Percentiles rank a stretch among this genome's conserved stretches.
phyloP scores from a whole-genome alignment of 2,329 filamentous ascomycete species.

The Daldinia eschscholtzii region DNA sequence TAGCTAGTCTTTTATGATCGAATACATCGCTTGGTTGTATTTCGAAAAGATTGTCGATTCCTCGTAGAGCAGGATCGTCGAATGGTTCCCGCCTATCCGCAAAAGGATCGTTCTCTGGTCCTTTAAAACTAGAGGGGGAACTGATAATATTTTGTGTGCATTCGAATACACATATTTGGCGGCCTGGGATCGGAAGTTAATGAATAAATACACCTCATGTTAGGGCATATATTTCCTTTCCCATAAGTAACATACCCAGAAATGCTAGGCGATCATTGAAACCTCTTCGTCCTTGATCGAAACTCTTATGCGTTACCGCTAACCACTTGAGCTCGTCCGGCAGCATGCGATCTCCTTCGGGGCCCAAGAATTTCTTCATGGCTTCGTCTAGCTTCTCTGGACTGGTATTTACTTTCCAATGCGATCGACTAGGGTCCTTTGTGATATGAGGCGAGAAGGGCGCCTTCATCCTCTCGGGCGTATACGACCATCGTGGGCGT shows the following conservation, averaged over 20 bases:
- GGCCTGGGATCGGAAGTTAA: constrained; percentile 41
- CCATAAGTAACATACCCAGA: constrained; percentile 70
- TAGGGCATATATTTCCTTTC: background rate
- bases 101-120: constrained; percentile 56
- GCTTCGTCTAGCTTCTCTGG: constrained; percentile 80
- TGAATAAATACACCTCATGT: background rate
- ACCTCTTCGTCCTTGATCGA: constrained; percentile 92
- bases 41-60: constrained; percentile 77
- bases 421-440: constrained; percentile 65
- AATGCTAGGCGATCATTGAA: constrained; percentile 96
- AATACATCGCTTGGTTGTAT: constrained; percentile 72
- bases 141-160: constrained; percentile 72
- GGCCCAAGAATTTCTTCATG: constrained; percentile 81
- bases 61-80: constrained; percentile 75
- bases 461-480: constrained; percentile 77
- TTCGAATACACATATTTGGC: constrained; percentile 48
- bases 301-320: constrained; percentile 97
- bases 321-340: constrained; percentile 97
- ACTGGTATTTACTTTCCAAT: constrained; percentile 80
- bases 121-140: constrained; percentile 55
- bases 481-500: constrained; percentile 77
- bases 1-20: constrained; percentile 73
- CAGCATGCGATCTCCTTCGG: constrained; percentile 77
- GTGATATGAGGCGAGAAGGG: constrained; percentile 72
- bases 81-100: constrained; percentile 73